Evolutionary conservation across 441 rosid genomes (phyloP), one percentile per base, ranked within the genome.

Genomic region (Melastoma candidum): DNA sequence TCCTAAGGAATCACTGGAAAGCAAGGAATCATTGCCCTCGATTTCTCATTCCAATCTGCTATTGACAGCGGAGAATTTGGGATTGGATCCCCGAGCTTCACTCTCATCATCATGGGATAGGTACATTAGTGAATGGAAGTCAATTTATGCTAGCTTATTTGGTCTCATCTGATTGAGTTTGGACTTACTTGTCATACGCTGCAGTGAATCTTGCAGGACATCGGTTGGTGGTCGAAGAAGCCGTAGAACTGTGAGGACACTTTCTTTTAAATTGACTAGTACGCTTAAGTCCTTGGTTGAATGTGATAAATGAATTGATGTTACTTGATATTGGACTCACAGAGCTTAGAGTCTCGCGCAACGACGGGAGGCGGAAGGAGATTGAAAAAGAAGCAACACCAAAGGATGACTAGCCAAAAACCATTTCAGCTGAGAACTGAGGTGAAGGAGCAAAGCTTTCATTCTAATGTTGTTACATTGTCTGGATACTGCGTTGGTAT

Each of bases 381-480:
- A 71, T 77, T 79, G 85, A 86, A 74, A 78, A 85, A 85, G 76
- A 75, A 78, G 65, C 85, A 86, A 66, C 72, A 58, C n/a, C 84
- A 71, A 77, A 68, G 7, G 8, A 32, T 63, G 51, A 86, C 96
- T 11, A 59, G 78, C 54, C 84, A 66, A 66, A 86, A 77, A 66
- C 97, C 99, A 24, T 89, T 93, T 57, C 74, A 75, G 51, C 81
- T 93, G 24, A 86, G 88, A 73, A 89, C 99, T 46, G 97, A 93
- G 86, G 97, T 89, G 67, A 55, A 32, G 5, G 41, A 32, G 41
- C 41, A 46, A 11, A 36, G 5, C 26, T 73, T 39, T 52, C 27
- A 9, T 32, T 52, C 46, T 22, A 13, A 27, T 32, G 41, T 32
- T 29, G 36, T 32, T 8, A 32, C 41, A 32, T 32, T 17, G 22